A percentile compares a stretch with the other conserved stretches of the same genome.
phyloP scores from a whole-genome alignment of 2,329 filamentous ascomycete species.

The Dactylella cylindrospora region DNA sequence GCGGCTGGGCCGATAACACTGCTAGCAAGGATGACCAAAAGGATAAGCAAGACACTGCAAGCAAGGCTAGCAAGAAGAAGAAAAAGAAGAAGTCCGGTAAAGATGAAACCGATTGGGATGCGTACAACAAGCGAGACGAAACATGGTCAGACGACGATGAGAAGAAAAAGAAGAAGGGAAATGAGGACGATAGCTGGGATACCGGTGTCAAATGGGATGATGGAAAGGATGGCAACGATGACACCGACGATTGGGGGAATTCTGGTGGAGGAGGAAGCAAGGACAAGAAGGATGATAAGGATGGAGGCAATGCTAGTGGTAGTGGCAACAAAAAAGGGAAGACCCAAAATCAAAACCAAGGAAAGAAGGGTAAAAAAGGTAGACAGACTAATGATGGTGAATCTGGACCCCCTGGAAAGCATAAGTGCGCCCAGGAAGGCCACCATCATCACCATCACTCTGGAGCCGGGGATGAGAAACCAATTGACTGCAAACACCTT shows the following conservation, averaged over 20 bases:
- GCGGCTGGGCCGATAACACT: neutral
- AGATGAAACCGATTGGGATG: no score
- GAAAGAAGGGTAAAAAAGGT: slow-evolving; percentile 3
- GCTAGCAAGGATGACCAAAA: neutral
- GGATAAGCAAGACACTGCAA: no score
- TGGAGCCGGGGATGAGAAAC: slow-evolving; percentile 4
- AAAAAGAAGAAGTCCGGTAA: neutral
- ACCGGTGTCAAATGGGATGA: neutral
- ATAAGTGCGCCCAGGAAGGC: neutral
- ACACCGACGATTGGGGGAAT: neutral
- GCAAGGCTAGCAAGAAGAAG: neutral
- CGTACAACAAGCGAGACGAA: no score
- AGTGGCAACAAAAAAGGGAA: slow-evolving; percentile 14
- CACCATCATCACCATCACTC: slow-evolving; percentile 38
- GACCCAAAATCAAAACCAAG: slow-evolving; percentile 8
- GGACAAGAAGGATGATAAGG: slow-evolving; percentile 1
- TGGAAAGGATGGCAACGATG: neutral
- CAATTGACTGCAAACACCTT: no score
- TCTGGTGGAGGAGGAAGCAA: neutral
- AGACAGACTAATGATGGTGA: slow-evolving; percentile 5
- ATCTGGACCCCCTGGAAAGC: slow-evolving; percentile 17
- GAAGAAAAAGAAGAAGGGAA: no score
- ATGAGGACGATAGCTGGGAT: neutral
- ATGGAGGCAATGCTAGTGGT: slow-evolving; percentile 12
- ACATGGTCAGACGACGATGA: no score